Percentiles rank a stretch among this genome's conserved stretches.
phyloP scores from a whole-genome alignment of 352 stramenopile genomes.

The Phytophthora pluvialis region DNA sequence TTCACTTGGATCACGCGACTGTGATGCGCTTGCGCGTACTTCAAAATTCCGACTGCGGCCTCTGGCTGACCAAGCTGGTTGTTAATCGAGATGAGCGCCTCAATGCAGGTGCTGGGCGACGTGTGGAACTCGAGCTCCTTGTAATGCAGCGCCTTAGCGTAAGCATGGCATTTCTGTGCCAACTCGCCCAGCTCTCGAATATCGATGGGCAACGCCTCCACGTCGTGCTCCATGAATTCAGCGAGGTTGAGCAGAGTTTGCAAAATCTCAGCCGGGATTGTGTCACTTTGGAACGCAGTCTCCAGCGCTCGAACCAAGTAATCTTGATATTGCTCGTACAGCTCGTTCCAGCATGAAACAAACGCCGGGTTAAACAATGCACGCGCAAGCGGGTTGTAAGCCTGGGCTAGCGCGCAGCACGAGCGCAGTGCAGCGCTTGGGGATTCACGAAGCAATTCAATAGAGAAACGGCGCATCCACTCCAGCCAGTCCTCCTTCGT shows the following conservation, averaged over 20 bases:
- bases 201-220: constrained; percentile 96
- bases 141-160: constrained; percentile 96
- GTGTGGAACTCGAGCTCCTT: constrained; percentile 97
- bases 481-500: constrained; percentile 96
- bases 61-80: constrained; percentile 97
- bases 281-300: constrained; percentile 93
- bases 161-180: constrained; percentile 96
- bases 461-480: constrained; percentile 97
- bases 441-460: constrained; percentile 97
- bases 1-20: constrained; percentile 88
- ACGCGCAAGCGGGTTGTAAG: constrained; percentile 96
- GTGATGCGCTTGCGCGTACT: constrained; percentile 89
- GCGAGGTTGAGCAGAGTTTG: constrained; percentile 97
- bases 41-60: constrained; percentile 97
- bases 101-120: constrained; percentile 94
- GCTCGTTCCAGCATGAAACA: constrained; percentile 98
- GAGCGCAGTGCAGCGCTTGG: constrained; percentile 94
- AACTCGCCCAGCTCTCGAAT: constrained; percentile 96
- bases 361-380: constrained; percentile 99
- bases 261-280: constrained; percentile 96
- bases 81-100: constrained; percentile 98
- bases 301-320: constrained; percentile 95
- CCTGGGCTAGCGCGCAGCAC: constrained; percentile 94
- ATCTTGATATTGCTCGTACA: constrained; percentile 94
- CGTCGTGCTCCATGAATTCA: constrained; percentile 99